A percentile compares a stretch with the other conserved stretches of the same genome.
Conservation (phyloP, 192 early-diverging fungal genomes). For the Dissophora ornata region DNA sequence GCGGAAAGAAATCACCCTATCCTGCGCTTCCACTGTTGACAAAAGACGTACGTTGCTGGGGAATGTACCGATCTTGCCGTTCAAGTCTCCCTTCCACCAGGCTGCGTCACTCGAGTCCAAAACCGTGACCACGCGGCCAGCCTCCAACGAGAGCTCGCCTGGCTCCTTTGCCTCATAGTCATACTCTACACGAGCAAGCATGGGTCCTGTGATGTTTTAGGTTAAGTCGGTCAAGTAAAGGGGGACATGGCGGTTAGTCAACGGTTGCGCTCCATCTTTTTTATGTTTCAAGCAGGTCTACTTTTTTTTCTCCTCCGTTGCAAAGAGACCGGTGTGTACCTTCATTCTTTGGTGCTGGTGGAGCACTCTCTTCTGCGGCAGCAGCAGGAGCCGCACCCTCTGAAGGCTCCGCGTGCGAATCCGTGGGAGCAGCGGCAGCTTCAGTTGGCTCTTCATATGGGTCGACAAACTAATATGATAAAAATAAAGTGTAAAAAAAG, state of each 20-base stretch:
- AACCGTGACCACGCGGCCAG: slow-evolving; percentile 75
- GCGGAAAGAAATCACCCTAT: too few relatives aligned
- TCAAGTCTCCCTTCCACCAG: slow-evolving; percentile 77
- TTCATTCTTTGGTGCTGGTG: slow-evolving; percentile 34
- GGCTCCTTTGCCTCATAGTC: slow-evolving; percentile 76
- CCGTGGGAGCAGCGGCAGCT: background rate
- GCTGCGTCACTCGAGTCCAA: slow-evolving; percentile 68
- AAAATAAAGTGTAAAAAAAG: too few relatives aligned
- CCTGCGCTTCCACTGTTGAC: too few relatives aligned
- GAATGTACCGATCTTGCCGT: slow-evolving; percentile 76
- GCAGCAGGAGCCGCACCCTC: slow-evolving; percentile 5
- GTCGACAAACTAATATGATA: slow-evolving; percentile 54
- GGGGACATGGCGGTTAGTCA: background rate
- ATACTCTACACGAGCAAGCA: slow-evolving; percentile 70
- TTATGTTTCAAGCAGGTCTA: background rate
- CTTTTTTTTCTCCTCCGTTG: too few relatives aligned
- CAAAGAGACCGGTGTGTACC: too few relatives aligned
- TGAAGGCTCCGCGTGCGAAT: background rate
- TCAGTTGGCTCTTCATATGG: slow-evolving; percentile 20
- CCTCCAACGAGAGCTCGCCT: slow-evolving; percentile 75
- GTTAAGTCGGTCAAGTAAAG: too few relatives aligned
- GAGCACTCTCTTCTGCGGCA: slow-evolving; percentile 3
- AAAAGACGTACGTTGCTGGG: slow-evolving; percentile 70
- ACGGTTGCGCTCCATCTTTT: background rate
- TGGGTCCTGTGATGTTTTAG: slow-evolving; percentile 34